These are phyloP conservation scores for Trypanosoma avium DNA, from an alignment of 208 protist species.

Conservation along the genomic window DNA sequence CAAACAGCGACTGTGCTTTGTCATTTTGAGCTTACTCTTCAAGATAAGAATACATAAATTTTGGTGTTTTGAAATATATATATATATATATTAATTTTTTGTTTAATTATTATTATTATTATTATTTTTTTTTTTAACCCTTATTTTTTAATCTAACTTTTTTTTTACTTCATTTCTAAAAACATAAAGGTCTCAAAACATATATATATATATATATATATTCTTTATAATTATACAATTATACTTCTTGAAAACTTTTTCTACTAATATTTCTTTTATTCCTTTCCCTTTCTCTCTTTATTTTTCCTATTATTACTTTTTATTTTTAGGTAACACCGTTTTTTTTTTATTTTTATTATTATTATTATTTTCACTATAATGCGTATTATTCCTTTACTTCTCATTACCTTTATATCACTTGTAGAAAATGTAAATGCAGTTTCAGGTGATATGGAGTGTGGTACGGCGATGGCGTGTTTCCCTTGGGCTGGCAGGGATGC, in stretches of 20 bases:
- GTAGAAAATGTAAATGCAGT: background rate
- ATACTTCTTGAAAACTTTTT: no score
- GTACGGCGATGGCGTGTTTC: conserved; percentile 27
- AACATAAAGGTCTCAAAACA: no score
- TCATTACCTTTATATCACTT: background rate
- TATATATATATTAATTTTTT: conserved; percentile 2
- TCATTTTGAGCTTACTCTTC: conserved; percentile 35
- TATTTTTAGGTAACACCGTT: no score
- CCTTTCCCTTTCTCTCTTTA: background rate
- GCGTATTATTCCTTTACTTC: background rate
- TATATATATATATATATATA: conserved; percentile 14
- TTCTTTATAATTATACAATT: no score
- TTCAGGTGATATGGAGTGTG: conserved; percentile 26
- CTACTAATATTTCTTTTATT: background rate
- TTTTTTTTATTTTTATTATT: conserved; percentile 2
- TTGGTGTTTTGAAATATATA: no score
- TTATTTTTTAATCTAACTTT: no score
- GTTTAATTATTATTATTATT: conserved; percentile 2
- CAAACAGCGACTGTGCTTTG: conserved; percentile 40
- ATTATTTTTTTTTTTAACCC: no score
- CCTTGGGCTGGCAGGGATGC: conserved; percentile 6
- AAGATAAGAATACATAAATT: background rate
- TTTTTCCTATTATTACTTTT: conserved; percentile 5
- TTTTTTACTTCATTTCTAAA: no score
- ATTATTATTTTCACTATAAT: background rate